Conservation (phyloP, 306 rosid genomes). For the barrel medic (Medicago truncatula) region MtrunA17r5.0-ANR NC_053048.1:38077001-38077500, state of each 20-base stretch:
- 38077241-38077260: conserved; percentile 79
- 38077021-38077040: conserved; percentile 56
- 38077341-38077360: conserved; percentile 70
- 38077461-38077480: conserved; percentile 58
- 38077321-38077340: conserved; percentile 57
- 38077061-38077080: conserved; percentile 79
- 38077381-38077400: conserved; percentile 66
- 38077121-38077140: conserved; percentile 93
- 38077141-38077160: conserved; percentile 96
- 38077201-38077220: conserved; percentile 83
- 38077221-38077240: conserved; percentile 78
- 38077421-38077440: conserved; percentile 63
- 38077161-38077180: conserved; percentile 88
- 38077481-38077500: conserved; percentile 41
- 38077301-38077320: conserved; percentile 64
- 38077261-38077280: conserved; percentile 97
- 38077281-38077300: conserved; percentile 93
- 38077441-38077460: conserved; percentile 63
- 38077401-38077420: conserved; percentile 64
- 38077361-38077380: conserved; percentile 67
- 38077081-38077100: conserved; percentile 96
- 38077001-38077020: conserved; percentile 70
- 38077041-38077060: conserved; percentile 65
- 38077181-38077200: conserved; percentile 90
- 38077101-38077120: conserved; percentile 92